Base-by-base conservation (phyloP, 768 basidiomycete species). In the Coprinellus micaceus region DNA sequence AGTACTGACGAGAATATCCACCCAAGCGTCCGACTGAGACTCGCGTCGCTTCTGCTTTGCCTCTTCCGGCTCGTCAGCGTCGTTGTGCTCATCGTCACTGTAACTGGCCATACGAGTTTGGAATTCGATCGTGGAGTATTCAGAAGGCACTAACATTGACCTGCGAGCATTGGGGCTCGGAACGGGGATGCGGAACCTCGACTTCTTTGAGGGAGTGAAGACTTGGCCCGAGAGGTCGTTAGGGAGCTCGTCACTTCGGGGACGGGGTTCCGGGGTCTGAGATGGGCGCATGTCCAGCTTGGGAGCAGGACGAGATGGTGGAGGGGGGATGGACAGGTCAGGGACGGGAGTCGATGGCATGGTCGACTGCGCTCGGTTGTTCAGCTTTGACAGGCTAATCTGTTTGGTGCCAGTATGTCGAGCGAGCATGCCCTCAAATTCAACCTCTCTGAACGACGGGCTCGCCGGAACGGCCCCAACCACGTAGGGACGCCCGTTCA, bases 111-210 rank as follows among this genome's bases (percentile, higher is more conserved):
- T 73, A 57, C 90, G 78, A 29, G 89, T 91, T 73, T 90, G 85
- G 72, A 94, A 94, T 53, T 93, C 90, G 48, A 93, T 82, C 33
- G 80, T 82, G 52, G 89, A 85, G 67, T 89, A 89, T 69, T 91
- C 86, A n/a, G 89, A 81, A 29, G 89, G 88, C 2, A 40, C 56
- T 13, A 76, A 67, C 63, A 84, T 73, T 37, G 81, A 78, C 62
- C 79, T 77, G 58, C 75, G 69, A 51, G 65, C 68, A 54, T 77
- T 77, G 40, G 85, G 82, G 65, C 80, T 85, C 58, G 81, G 76
- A 54, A 80, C 77, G 30, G 82, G 80, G 57, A 78, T 71, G 39
- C 84, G 82, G 73, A 89, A 87, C 61, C 82, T 80, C 52, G 77
- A 76, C 53, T 74, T 72, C 36, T 77, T 83, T 49, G 71, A 66